These are phyloP conservation scores for Neurospora sp. DNA, from an alignment of 2,329 filamentous ascomycete species.

Conservation along the genomic window DNA sequence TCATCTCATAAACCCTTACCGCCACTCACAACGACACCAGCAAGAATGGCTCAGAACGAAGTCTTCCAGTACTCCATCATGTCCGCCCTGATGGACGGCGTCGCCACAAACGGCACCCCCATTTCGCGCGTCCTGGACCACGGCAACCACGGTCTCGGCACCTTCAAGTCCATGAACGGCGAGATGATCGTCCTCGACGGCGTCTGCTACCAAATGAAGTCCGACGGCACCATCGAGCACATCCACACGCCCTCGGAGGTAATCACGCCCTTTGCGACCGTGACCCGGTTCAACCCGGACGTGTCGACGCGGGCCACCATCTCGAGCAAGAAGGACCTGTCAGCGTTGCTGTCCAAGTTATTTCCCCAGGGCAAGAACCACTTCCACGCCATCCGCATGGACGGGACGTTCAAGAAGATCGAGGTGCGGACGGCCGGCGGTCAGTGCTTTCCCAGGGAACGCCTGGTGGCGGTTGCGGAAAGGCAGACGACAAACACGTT, in stretches of 20 bases:
- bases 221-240: conserved; percentile 21
- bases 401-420: conserved; percentile 21
- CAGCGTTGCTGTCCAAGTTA: conserved; percentile 13
- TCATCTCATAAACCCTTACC: not conserved
- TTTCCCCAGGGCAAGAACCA: conserved; percentile 21
- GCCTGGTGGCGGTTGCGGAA: conserved; percentile 20
- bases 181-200: conserved; percentile 27
- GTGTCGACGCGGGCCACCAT: conserved; percentile 11
- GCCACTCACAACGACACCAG: not conserved
- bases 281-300: conserved; percentile 23
- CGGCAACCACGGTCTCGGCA: conserved; percentile 26
- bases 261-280: conserved; percentile 25
- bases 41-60: conserved; percentile 22
- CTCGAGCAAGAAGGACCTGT: conserved; percentile 20
- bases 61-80: conserved; percentile 26
- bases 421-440: conserved; percentile 24
- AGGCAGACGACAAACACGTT: conserved; percentile 23
- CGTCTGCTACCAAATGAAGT: conserved; percentile 25
- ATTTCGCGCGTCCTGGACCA: conserved; percentile 20
- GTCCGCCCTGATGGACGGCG: conserved; percentile 26
- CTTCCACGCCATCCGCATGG: conserved; percentile 22
- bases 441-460: conserved; percentile 20
- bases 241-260: conserved; percentile 15
- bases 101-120: conserved; percentile 23
- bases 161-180: conserved; percentile 24